Evolutionary conservation across 495 filamentous ascomycete species (phyloP).

Genomic region (Aspergillus carlsbadensis): DNA sequence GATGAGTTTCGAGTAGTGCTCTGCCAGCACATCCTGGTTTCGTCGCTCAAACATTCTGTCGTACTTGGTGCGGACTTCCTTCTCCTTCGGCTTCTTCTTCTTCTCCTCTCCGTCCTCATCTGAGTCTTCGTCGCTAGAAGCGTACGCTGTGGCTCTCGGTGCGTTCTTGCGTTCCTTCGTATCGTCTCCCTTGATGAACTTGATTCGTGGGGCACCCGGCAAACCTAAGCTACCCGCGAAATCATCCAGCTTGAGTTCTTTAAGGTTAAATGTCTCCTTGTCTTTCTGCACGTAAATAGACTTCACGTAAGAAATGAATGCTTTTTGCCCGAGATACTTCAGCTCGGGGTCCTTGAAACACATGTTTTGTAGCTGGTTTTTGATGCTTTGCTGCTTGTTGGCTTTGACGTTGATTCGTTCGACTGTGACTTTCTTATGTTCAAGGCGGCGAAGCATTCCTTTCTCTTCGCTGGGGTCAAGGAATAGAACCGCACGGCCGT

Average conservation of each 20-base stretch:
- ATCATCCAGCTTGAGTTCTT: constrained; percentile 76
- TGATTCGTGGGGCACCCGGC: constrained; percentile 85
- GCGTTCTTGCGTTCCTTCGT: constrained; percentile 86
- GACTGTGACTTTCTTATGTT: constrained; percentile 85
- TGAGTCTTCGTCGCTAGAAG: constrained; percentile 51
- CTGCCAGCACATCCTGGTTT: constrained; percentile 91
- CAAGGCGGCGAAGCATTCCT: constrained; percentile 77
- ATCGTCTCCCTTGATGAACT: constrained; percentile 85
- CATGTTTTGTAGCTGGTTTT: constrained; percentile 82
- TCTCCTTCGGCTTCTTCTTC: constrained; percentile 46
- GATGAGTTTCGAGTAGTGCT: constrained; percentile 86
- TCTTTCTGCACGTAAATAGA: constrained; percentile 88
- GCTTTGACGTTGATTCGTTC: constrained; percentile 79
- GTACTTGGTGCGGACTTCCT: constrained; percentile 80
- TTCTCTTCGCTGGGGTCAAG: constrained; percentile 88
- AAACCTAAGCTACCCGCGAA: constrained; percentile 83
- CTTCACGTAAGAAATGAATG: constrained; percentile 83
- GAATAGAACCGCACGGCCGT: constrained; percentile 86
- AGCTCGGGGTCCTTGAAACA: constrained; percentile 93
- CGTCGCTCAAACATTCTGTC: constrained; percentile 95
- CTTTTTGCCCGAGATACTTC: constrained; percentile 95
- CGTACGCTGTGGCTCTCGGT: constrained; percentile 54
- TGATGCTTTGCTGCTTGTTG: constrained; percentile 85
- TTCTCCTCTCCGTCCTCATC: constrained; percentile 47
- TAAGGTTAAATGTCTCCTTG: constrained; percentile 84